Percentiles rank a stretch among this genome's conserved stretches.
Conservation (phyloP, 352 stramenopile genomes). For the Phytophthora niederhauseri region DNA sequence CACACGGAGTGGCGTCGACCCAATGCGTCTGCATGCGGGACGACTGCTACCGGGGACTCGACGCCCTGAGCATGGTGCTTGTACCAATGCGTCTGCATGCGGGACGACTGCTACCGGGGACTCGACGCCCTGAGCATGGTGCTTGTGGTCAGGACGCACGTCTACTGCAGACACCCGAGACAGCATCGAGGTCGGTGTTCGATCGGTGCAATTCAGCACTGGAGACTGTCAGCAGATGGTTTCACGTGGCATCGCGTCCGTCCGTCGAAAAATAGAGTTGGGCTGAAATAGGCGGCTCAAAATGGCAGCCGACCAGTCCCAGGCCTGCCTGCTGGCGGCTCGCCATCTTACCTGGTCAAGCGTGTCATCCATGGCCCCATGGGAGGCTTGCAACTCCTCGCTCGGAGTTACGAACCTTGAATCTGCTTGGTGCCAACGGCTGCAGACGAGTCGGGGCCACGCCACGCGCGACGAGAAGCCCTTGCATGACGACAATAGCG, state of each 20-base stretch:
- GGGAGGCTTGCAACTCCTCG: background rate
- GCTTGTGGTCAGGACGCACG: constrained; percentile 1
- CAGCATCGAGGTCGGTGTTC: constrained; percentile 15
- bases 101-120: constrained; percentile 3
- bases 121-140: constrained; percentile 2
- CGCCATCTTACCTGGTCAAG: background rate
- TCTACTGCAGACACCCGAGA: constrained; percentile 20
- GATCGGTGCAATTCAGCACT: constrained; percentile 8
- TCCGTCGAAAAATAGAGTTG: constrained; percentile 23
- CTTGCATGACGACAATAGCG: background rate
- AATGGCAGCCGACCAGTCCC: background rate
- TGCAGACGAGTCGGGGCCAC: constrained; percentile 5
- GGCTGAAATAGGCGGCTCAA: background rate
- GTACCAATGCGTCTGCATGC: background rate
- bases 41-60: constrained; percentile 2
- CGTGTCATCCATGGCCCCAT: background rate
- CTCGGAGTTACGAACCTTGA: background rate
- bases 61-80: constrained; percentile 1
- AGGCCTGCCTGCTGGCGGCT: background rate
- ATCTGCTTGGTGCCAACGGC: background rate
- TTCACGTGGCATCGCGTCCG: background rate
- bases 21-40: background rate
- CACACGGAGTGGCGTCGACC: constrained; percentile 13
- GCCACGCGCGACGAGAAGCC: background rate
- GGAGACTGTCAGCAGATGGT: constrained; percentile 7